Percentiles rank a stretch among this genome's conserved stretches.
phyloP scores from a whole-genome alignment of 2,329 filamentous ascomycete genomes.

The Elsinoe necatrix region DNA sequence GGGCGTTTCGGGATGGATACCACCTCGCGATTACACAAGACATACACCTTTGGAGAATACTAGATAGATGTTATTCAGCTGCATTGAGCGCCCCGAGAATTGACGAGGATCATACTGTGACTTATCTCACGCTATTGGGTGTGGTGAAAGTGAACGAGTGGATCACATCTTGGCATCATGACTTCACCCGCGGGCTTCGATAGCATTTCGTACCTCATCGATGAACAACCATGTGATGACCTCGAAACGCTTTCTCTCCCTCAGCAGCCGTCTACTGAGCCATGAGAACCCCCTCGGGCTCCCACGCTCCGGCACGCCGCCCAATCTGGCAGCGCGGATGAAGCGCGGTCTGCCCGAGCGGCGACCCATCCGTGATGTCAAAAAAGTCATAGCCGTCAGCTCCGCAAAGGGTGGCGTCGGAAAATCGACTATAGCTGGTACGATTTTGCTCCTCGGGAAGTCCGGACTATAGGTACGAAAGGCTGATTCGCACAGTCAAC shows the following conservation, averaged over 20 bases:
- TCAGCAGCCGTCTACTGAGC: slow-evolving; percentile 39
- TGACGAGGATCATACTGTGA: no score
- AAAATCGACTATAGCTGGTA: slow-evolving; percentile 86
- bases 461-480: neutral
- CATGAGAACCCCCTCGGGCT: slow-evolving; percentile 92
- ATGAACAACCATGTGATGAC: slow-evolving; percentile 20
- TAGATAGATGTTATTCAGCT: neutral
- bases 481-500: slow-evolving; percentile 46
- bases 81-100: no score
- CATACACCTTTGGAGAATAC: neutral
- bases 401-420: slow-evolving; percentile 98
- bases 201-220: neutral
- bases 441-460: neutral
- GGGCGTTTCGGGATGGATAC: neutral
- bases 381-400: slow-evolving; percentile 90
- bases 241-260: slow-evolving; percentile 48
- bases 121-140: neutral
- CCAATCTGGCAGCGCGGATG: slow-evolving; percentile 58
- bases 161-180: neutral
- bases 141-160: neutral
- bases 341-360: slow-evolving; percentile 74
- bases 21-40: neutral
- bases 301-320: slow-evolving; percentile 60
- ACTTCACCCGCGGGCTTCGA: neutral
- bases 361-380: slow-evolving; percentile 71